These are phyloP conservation scores for Trichomonascus vanleenenianus DNA, from an alignment of 805 yeast species.

Conservation along the genomic window DNA sequence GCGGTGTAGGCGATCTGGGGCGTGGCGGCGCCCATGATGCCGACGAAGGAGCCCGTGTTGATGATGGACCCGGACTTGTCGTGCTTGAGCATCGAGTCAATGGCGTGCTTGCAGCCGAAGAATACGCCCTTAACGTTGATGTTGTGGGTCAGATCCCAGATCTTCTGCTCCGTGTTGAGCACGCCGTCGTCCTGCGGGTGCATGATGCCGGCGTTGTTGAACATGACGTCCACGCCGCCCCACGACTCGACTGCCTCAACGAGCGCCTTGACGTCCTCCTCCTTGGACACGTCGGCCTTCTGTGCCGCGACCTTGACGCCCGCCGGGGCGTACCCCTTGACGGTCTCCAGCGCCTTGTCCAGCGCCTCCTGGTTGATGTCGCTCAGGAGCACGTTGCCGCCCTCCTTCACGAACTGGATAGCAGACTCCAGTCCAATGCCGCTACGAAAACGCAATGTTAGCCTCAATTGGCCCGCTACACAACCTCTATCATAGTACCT, in stretches of 20 bases:
- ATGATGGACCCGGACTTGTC: conserved; percentile 28
- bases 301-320: conserved; percentile 48
- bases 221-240: conserved; percentile 74
- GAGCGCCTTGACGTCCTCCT: conserved; percentile 26
- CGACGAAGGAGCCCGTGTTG: conserved; percentile 34
- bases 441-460: conserved; percentile 1
- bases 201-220: conserved; percentile 84
- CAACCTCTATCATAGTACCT: background rate
- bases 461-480: background rate
- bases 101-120: conserved; percentile 31
- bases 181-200: conserved; percentile 27
- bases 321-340: conserved; percentile 63
- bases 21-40: conserved; percentile 32
- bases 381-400: conserved; percentile 82
- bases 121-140: conserved; percentile 33
- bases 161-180: conserved; percentile 27
- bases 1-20: conserved; percentile 34
- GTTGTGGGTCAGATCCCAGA: conserved; percentile 31
- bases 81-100: conserved; percentile 25
- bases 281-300: conserved; percentile 28
- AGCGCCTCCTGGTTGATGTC: conserved; percentile 44
- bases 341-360: conserved; percentile 58
- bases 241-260: conserved; percentile 51
- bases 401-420: conserved; percentile 69
- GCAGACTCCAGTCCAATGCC: conserved; percentile 42